phyloP scores from a whole-genome alignment of 306 rosid species.

The Herpetospermum pedunculosum region DNA sequence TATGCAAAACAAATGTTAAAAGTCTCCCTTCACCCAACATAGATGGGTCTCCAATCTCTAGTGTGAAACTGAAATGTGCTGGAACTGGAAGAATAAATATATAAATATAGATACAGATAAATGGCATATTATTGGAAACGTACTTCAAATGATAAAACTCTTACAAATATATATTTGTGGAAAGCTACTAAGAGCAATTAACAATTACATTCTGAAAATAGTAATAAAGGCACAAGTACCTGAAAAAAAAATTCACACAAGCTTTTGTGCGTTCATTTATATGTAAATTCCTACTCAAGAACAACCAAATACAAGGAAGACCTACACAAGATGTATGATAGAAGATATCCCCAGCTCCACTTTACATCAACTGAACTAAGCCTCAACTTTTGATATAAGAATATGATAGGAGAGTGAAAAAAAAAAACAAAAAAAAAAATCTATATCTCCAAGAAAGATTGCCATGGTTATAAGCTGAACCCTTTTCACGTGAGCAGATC shows the following conservation, averaged over 20 bases:
- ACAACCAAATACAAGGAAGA: constrained; percentile 17
- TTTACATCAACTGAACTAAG: constrained; percentile 44
- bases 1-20: background rate
- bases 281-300: constrained; percentile 3
- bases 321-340: constrained; percentile 5
- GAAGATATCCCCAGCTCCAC: constrained; percentile 35
- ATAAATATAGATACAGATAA: background rate
- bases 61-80: background rate
- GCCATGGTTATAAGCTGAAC: constrained; percentile 13
- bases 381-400: constrained; percentile 8
- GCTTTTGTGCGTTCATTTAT: constrained; percentile 1
- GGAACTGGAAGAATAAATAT: background rate
- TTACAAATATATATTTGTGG: background rate
- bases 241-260: background rate
- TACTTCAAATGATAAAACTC: background rate
- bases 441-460: background rate
- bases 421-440: background rate
- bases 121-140: background rate
- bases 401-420: background rate
- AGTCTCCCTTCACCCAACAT: background rate
- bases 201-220: constrained; percentile 1
- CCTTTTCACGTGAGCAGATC: constrained; percentile 23
- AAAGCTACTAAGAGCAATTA: background rate
- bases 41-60: background rate
- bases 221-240: background rate